A percentile compares a stretch with the other conserved stretches of the same genome.
These are phyloP conservation scores for Saraca asoca DNA, from an alignment of 331 rosid species.

Conservation along the genomic window DNA sequence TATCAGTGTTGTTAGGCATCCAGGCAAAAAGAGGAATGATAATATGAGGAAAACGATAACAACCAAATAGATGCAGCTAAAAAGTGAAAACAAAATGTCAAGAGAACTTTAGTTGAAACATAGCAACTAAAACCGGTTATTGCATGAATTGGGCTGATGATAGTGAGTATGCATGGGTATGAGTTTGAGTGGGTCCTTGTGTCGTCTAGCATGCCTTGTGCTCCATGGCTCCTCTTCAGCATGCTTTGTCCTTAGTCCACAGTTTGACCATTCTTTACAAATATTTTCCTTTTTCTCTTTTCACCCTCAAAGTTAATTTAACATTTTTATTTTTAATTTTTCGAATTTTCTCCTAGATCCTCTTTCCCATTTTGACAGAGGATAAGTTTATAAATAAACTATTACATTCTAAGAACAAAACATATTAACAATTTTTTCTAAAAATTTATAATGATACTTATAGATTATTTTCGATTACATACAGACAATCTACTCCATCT, in stretches of 20 bases:
- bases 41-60: too few species aligned
- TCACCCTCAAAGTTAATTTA: constrained; percentile 2
- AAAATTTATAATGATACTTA: too few species aligned
- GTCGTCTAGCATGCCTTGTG: constrained; percentile 84
- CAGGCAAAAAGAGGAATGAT: too few species aligned
- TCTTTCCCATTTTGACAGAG: background rate
- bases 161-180: constrained; percentile 40
- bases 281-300: constrained; percentile 15
- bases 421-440: too few species aligned
- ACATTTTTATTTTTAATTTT: background rate
- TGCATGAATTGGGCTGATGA: constrained; percentile 31
- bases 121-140: background rate
- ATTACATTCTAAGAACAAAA: too few species aligned
- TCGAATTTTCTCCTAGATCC: background rate
- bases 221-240: constrained; percentile 61
- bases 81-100: too few species aligned
- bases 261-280: constrained; percentile 40
- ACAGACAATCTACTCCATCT: too few species aligned
- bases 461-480: too few species aligned
- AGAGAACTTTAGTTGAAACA: too few species aligned
- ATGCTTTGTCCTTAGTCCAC: constrained; percentile 70
- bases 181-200: constrained; percentile 68
- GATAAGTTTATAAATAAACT: too few species aligned
- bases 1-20: too few species aligned
- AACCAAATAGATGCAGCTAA: too few species aligned